Conservation (phyloP, 495 filamentous ascomycete genomes). For the Penicillium maclennaniae region DNA sequence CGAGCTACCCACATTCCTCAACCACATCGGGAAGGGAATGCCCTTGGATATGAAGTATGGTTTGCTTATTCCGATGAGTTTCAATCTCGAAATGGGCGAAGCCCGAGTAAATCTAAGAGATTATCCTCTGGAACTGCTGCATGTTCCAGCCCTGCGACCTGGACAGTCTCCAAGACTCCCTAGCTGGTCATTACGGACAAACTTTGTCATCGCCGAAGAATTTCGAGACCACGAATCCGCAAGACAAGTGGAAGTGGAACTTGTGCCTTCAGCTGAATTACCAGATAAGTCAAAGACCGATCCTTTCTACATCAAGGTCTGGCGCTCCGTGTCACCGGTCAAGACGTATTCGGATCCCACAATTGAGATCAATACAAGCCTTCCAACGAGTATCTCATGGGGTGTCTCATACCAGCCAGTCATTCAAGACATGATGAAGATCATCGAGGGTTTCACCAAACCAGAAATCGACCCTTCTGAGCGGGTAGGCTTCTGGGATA, state of each 20-base stretch:
- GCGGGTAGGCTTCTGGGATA: constrained; percentile 96
- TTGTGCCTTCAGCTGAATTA: constrained; percentile 68
- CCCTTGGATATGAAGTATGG: constrained; percentile 85
- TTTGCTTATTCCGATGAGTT: constrained; percentile 81
- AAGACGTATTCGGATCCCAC: constrained; percentile 94
- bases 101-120: constrained; percentile 79
- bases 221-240: constrained; percentile 73
- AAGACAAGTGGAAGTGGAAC: constrained; percentile 74
- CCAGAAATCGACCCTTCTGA: constrained; percentile 91
- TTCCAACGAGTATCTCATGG: constrained; percentile 93
- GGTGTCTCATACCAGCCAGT: constrained; percentile 95
- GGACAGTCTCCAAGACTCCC: constrained; percentile 77
- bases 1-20: constrained; percentile 76
- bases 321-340: constrained; percentile 86
- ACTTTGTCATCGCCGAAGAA: constrained; percentile 97
- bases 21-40: constrained; percentile 92
- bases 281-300: constrained; percentile 34
- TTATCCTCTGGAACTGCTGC: constrained; percentile 88
- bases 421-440: constrained; percentile 99
- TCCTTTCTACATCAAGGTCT: constrained; percentile 78
- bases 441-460: constrained; percentile 95
- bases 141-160: constrained; percentile 77
- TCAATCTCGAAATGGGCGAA: constrained; percentile 90
- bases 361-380: constrained; percentile 86
- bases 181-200: constrained; percentile 77